Evolutionary conservation across 768 basidiomycete genomes (phyloP).

Genomic region (Sutorius australiensis): DNA sequence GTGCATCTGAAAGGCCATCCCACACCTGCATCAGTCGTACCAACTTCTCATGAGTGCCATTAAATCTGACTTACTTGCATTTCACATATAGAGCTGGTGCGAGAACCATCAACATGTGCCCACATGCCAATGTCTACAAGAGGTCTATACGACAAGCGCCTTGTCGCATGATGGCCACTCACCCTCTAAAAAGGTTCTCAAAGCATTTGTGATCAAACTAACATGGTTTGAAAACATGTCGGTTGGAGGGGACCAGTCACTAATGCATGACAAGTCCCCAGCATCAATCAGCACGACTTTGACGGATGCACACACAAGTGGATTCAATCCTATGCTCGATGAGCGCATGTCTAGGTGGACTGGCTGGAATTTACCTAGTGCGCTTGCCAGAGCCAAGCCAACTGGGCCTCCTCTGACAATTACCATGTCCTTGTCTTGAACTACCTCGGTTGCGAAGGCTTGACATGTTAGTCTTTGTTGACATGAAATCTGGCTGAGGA

Average conservation of each 20-base stretch:
- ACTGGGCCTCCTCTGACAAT: conserved; percentile 94
- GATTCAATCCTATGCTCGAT: conserved; percentile 47
- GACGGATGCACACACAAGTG: conserved; percentile 46
- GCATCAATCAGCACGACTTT: conserved; percentile 79
- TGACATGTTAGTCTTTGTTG: conserved; percentile 6
- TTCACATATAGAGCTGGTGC: conserved; percentile 73
- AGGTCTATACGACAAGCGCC: background rate
- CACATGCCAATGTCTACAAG: conserved; percentile 77
- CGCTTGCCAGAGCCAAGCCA: conserved; percentile 85
- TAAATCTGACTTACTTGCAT: conserved; percentile 62
- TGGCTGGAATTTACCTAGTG: conserved; percentile 57
- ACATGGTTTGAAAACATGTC: conserved; percentile 76
- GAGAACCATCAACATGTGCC: conserved; percentile 61
- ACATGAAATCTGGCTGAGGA: conserved; percentile 1
- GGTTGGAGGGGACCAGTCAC: conserved; percentile 57
- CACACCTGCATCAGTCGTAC: conserved; percentile 57
- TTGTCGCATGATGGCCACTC: conserved; percentile 5
- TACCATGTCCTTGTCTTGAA: conserved; percentile 75
- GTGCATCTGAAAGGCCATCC: conserved; percentile 84
- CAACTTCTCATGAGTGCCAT: background rate
- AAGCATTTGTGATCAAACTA: conserved; percentile 78
- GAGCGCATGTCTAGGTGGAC: background rate
- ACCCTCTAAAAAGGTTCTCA: conserved; percentile 67
- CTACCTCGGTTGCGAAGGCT: conserved; percentile 16
- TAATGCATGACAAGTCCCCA: conserved; percentile 64